Evolutionary conservation across 129 eudicot genomes (phyloP).

Genomic region (Pittosporum tobira): DNA sequence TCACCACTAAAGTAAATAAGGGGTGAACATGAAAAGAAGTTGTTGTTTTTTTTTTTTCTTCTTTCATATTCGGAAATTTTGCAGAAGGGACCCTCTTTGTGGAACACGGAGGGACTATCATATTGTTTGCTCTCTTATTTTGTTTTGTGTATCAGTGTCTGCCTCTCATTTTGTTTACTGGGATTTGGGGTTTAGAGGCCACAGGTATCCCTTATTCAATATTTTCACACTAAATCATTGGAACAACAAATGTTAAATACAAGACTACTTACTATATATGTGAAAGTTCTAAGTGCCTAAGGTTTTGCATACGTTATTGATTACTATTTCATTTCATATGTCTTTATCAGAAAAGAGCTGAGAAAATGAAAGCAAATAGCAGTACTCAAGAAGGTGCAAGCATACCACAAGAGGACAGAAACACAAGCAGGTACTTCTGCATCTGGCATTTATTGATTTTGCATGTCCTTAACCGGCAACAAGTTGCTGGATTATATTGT

Average conservation of each 20-base stretch:
- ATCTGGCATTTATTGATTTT: not conserved
- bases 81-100: too few relatives aligned
- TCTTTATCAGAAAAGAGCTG: slow-evolving; percentile 67
- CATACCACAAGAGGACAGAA: slow-evolving; percentile 41
- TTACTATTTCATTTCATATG: not conserved
- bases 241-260: too few relatives aligned
- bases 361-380: slow-evolving; percentile 26
- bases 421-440: slow-evolving; percentile 51
- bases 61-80: too few relatives aligned
- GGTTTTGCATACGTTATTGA: not conserved
- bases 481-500: slow-evolving; percentile 2
- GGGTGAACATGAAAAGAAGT: too few relatives aligned
- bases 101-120: too few relatives aligned
- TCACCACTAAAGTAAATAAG: too few relatives aligned
- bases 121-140: not conserved
- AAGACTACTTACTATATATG: too few relatives aligned
- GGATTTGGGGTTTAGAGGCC: not conserved
- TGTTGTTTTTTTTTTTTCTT: too few relatives aligned
- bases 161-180: not conserved
- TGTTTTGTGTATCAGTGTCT: not conserved
- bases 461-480: not conserved
- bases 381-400: slow-evolving; percentile 18
- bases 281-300: not conserved
- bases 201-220: too few relatives aligned
- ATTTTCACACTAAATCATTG: too few relatives aligned